phyloP scores from a whole-genome alignment of 257 asterid genomes.

The Ilex aquifolium region DNA sequence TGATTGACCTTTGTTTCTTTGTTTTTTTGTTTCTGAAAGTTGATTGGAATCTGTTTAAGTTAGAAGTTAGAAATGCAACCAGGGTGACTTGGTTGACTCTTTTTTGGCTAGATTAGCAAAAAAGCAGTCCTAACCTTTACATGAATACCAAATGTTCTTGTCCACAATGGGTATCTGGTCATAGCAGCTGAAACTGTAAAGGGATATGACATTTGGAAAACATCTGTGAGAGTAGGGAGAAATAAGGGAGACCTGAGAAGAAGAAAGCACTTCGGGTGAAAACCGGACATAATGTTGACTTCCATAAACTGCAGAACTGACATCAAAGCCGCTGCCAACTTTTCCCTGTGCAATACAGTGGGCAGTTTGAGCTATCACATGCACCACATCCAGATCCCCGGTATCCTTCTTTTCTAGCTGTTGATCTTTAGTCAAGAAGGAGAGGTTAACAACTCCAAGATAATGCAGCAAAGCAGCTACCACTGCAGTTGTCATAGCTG shows the following conservation, averaged over 20 bases:
- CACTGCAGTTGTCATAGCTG: slow-evolving; percentile 99
- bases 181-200: too few relatives aligned
- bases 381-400: slow-evolving; percentile 64
- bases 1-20: too few relatives aligned
- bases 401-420: slow-evolving; percentile 21
- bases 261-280: slow-evolving; percentile 80
- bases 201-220: too few relatives aligned
- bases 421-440: slow-evolving; percentile 34
- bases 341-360: slow-evolving; percentile 99
- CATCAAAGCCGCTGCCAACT: slow-evolving; percentile 99
- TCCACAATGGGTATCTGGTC: too few relatives aligned
- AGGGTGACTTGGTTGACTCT: too few relatives aligned
- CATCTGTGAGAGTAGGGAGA: background rate
- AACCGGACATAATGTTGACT: slow-evolving; percentile 91
- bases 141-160: too few relatives aligned
- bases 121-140: too few relatives aligned
- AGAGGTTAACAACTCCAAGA: slow-evolving; percentile 76
- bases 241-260: slow-evolving; percentile 69
- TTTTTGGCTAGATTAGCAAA: too few relatives aligned
- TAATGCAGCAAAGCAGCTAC: slow-evolving; percentile 87
- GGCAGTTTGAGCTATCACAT: slow-evolving; percentile 91
- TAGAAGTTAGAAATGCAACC: too few relatives aligned
- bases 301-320: slow-evolving; percentile 97
- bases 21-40: too few relatives aligned
- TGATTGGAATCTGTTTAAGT: too few relatives aligned